A percentile compares a stretch with the other conserved stretches of the same genome.
Conservation (phyloP, 371 early-diverging fungal species). For the Amoeboaphelidium occidentale region DNA sequence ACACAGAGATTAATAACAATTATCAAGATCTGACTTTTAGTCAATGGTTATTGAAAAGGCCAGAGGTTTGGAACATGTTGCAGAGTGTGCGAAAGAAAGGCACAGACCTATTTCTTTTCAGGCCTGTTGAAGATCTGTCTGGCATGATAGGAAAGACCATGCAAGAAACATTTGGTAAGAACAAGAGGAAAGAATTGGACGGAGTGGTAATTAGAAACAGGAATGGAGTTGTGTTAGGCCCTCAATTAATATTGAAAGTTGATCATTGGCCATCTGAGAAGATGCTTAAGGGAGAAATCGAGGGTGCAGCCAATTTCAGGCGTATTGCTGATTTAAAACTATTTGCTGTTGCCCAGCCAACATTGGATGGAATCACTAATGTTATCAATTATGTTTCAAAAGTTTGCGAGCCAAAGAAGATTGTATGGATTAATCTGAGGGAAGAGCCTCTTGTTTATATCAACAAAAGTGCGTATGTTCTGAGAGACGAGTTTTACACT, state of each 20-base stretch:
- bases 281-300: slow-evolving; percentile 5
- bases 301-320: slow-evolving; percentile 19
- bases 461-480: slow-evolving; percentile 41
- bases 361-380: slow-evolving; percentile 28
- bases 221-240: slow-evolving; percentile 31
- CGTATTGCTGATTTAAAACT: slow-evolving; percentile 8
- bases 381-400: slow-evolving; percentile 13
- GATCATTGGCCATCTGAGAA: slow-evolving; percentile 30
- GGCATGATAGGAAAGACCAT: background rate
- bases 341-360: slow-evolving; percentile 44
- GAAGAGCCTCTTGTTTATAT: slow-evolving; percentile 53
- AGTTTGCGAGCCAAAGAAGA: slow-evolving; percentile 7
- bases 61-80: slow-evolving; percentile 33
- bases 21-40: slow-evolving; percentile 14
- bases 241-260: slow-evolving; percentile 39
- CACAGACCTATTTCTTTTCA: slow-evolving; percentile 25
- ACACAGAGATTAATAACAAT: background rate
- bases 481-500: slow-evolving; percentile 33
- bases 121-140: slow-evolving; percentile 33
- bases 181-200: background rate
- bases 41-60: slow-evolving; percentile 24
- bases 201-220: slow-evolving; percentile 8
- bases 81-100: slow-evolving; percentile 23
- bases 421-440: slow-evolving; percentile 44
- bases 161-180: background rate